A percentile compares a stretch with the other conserved stretches of the same genome.
Evolutionary conservation across 192 early-diverging fungal species (phyloP).

Genomic region (Entophlyctis luteolus): DNA sequence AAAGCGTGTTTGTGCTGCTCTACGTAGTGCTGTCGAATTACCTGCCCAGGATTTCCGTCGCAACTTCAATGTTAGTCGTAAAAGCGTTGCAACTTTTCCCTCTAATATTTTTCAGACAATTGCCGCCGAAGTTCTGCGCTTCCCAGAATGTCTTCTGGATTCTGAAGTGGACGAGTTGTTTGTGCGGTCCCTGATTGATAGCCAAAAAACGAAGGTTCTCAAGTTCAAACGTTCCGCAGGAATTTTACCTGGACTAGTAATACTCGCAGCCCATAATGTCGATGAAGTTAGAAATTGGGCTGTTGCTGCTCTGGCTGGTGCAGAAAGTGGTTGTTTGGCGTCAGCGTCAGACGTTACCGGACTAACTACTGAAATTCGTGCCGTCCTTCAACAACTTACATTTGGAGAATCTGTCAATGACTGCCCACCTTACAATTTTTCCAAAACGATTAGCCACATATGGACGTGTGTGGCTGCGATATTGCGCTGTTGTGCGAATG

Average conservation of each 20-base stretch:
- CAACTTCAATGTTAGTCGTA: too few species aligned
- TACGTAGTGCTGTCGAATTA: too few species aligned
- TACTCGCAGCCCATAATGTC: conserved; percentile 11
- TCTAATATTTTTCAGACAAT: background rate
- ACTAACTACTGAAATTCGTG: background rate
- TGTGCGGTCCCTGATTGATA: background rate
- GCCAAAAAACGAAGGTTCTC: conserved; percentile 9
- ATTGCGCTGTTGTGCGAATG: background rate
- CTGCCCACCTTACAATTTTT: background rate
- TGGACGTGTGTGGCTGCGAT: background rate
- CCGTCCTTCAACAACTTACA: background rate
- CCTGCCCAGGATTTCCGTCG: too few species aligned
- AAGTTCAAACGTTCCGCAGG: conserved; percentile 7
- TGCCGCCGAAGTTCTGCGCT: conserved; percentile 10
- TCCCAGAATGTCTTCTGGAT: background rate
- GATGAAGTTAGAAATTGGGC: conserved; percentile 14
- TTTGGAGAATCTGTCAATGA: too few species aligned
- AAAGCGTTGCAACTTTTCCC: too few species aligned
- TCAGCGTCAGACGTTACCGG: too few species aligned
- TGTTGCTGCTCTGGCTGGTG: background rate
- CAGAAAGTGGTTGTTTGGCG: too few species aligned
- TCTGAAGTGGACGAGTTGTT: background rate
- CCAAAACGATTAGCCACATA: background rate
- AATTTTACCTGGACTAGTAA: conserved; percentile 9
- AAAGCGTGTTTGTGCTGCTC: too few species aligned